phyloP scores from a whole-genome alignment of 2,329 filamentous ascomycete species.

The Sporothrix variecibatus region DNA sequence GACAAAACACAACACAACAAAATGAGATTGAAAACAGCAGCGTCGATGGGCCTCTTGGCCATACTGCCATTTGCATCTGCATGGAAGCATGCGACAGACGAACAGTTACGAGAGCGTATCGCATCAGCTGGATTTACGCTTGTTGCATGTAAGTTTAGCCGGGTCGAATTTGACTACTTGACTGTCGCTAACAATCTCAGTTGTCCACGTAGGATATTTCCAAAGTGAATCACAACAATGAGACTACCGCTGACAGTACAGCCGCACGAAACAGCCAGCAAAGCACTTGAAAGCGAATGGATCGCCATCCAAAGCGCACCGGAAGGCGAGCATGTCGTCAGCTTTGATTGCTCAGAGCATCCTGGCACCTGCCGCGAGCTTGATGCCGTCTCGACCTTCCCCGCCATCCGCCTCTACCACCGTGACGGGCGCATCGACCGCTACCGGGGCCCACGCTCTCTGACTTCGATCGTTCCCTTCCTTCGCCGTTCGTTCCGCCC shows the following conservation, averaged over 20 bases:
- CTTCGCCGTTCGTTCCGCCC: conserved; percentile 37
- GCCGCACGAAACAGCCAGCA: conserved; percentile 37
- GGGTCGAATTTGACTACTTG: neutral
- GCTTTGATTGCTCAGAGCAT: conserved; percentile 45
- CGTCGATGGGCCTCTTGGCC: neutral
- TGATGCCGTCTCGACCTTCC: conserved; percentile 46
- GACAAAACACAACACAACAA: neutral
- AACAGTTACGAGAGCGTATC: conserved; percentile 24
- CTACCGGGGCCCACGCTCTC: conserved; percentile 48
- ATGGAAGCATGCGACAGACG: conserved; percentile 33
- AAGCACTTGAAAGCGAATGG: conserved; percentile 43
- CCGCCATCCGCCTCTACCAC: conserved; percentile 48
- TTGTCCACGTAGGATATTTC: conserved; percentile 14
- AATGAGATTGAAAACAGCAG: neutral
- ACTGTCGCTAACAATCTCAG: conserved; percentile 23
- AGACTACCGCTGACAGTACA: neutral
- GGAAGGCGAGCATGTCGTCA: conserved; percentile 34
- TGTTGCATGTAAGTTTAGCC: conserved; percentile 39
- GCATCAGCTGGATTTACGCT: conserved; percentile 34
- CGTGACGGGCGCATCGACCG: conserved; percentile 39
- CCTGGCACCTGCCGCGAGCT: conserved; percentile 43
- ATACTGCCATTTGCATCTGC: conserved; percentile 15
- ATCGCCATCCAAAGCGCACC: conserved; percentile 33
- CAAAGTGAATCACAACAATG: too few species aligned
- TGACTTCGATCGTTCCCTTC: conserved; percentile 37